Percentiles rank a stretch among this genome's conserved stretches.
These are phyloP conservation scores for Fusarium sp. DNA, from an alignment of 2,329 filamentous ascomycete genomes.

Conservation along the genomic window DNA sequence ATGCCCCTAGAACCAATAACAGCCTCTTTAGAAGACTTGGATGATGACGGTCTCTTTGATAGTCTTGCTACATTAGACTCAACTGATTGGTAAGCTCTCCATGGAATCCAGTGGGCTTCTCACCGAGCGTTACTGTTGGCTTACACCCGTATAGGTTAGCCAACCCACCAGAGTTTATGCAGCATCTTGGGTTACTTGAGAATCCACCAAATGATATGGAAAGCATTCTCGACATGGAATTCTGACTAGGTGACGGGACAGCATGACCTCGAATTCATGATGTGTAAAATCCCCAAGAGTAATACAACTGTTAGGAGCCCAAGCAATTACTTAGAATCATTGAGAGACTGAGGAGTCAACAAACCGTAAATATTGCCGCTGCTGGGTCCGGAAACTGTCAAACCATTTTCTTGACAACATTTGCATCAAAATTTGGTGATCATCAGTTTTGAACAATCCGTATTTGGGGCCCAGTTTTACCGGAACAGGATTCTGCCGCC, in stretches of 20 bases:
- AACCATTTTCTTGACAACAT: no score
- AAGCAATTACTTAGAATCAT: no score
- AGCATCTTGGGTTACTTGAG: constrained; percentile 21
- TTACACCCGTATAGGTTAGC: constrained; percentile 5
- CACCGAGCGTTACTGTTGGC: fast-evolving
- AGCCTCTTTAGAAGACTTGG: neutral
- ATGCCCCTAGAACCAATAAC: neutral
- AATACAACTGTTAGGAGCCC: no score
- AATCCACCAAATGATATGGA: neutral
- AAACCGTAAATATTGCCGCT: no score
- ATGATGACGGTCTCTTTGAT: constrained; percentile 18
- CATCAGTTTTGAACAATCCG: no score
- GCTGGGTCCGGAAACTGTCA: no score
- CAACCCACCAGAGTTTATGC: constrained; percentile 25
- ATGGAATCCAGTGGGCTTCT: no score
- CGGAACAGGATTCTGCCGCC: constrained; percentile 26
- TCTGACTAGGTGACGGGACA: neutral
- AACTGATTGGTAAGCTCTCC: constrained; percentile 1
- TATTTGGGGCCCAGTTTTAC: neutral
- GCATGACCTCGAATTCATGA: no score
- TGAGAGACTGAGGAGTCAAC: no score
- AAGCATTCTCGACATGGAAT: constrained; percentile 13
- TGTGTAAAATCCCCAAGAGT: no score
- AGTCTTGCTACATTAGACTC: constrained; percentile 17
- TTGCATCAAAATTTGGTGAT: no score